These are phyloP conservation scores for Thielaviopsis populi DNA, from an alignment of 2,329 filamentous ascomycete genomes.

Conservation along the genomic window DNA sequence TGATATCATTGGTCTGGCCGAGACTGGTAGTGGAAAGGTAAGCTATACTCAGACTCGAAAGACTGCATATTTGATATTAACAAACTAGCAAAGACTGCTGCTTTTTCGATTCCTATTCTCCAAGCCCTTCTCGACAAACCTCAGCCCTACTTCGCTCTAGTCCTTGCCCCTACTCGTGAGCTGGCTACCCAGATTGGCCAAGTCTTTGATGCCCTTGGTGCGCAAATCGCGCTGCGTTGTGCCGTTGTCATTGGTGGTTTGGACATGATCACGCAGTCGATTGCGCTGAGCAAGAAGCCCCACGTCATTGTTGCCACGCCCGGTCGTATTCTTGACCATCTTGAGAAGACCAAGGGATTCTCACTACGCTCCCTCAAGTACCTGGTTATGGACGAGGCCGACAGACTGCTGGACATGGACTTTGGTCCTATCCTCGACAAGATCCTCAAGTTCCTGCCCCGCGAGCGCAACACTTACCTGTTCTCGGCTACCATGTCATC, in stretches of 20 bases:
- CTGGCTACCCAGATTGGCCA: slow-evolving; percentile 82
- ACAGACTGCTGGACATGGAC: slow-evolving; percentile 81
- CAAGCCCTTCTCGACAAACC: slow-evolving; percentile 82
- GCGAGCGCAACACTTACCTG: slow-evolving; percentile 65
- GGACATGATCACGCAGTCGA: slow-evolving; percentile 86
- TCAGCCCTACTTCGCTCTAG: slow-evolving; percentile 70
- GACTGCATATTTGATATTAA: background rate
- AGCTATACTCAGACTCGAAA: background rate
- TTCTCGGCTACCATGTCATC: slow-evolving; percentile 91
- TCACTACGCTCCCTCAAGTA: slow-evolving; percentile 69
- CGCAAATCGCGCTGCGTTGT: slow-evolving; percentile 73
- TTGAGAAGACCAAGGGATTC: slow-evolving; percentile 96
- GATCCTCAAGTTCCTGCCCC: slow-evolving; percentile 74
- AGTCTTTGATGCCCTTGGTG: slow-evolving; percentile 73
- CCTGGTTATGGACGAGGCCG: slow-evolving; percentile 89
- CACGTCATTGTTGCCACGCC: slow-evolving; percentile 90
- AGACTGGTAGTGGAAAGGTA: slow-evolving; percentile 79
- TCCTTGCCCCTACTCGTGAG: slow-evolving; percentile 86
- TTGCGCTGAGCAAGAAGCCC: slow-evolving; percentile 87
- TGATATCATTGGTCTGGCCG: slow-evolving; percentile 84
- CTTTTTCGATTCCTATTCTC: slow-evolving; percentile 84
- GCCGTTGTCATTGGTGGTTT: slow-evolving; percentile 83
- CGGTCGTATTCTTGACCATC: slow-evolving; percentile 73
- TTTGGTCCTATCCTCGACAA: slow-evolving; percentile 89
- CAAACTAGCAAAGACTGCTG: slow-evolving; percentile 45